Evolutionary conservation across 2,329 filamentous ascomycete genomes (phyloP), one percentile per base, ranked within the genome.

Genomic region (Colletotrichum sp.): DNA sequence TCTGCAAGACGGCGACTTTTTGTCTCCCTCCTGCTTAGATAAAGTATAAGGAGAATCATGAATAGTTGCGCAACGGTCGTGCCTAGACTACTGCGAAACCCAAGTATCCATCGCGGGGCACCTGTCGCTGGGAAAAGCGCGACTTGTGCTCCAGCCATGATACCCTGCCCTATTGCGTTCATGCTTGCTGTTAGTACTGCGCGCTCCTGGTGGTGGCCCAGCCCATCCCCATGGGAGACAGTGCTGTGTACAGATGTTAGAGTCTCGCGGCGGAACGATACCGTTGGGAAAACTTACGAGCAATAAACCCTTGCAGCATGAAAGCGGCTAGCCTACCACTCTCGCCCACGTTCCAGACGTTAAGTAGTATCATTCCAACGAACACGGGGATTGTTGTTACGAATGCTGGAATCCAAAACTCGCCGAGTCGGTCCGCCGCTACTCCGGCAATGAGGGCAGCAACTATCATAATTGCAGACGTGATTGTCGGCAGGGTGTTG

Each of bases 91-190:
- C 57, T 61, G 11, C 57, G 25, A 28, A 61, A 61, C 25, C 57
- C 57, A 61, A 30, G 25, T 28, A 61, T 61, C 57, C 57, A 86
- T 16, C 80, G 79, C 11, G 84, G 84, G 9, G 83, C 84, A 11
- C 80, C 78, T 7, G 78, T 80, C 0, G 85, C 83, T 0, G 85
- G 83, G 67, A 81, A 86, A 63, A 84, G 82, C 5, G 84, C 79
- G 6, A 86, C 78, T 67, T 87, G 84, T 3, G 81, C 83, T 44
- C 85, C 83, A 0, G 85, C 85, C n/a, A 81, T 82, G 39, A 86
- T 85, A 2, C 81, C 84, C 71, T 86, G 85, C 1, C 85, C 84
- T 52, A 86, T 85, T 5, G 84, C 82, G 65, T 86, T 86, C 84
- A 86, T 86, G 61, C 84, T 86, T 2, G 84, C 84, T 7, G 83